phyloP scores from a whole-genome alignment of 2,329 filamentous ascomycete species.

The Xylariomycetidae sp. region DNA sequence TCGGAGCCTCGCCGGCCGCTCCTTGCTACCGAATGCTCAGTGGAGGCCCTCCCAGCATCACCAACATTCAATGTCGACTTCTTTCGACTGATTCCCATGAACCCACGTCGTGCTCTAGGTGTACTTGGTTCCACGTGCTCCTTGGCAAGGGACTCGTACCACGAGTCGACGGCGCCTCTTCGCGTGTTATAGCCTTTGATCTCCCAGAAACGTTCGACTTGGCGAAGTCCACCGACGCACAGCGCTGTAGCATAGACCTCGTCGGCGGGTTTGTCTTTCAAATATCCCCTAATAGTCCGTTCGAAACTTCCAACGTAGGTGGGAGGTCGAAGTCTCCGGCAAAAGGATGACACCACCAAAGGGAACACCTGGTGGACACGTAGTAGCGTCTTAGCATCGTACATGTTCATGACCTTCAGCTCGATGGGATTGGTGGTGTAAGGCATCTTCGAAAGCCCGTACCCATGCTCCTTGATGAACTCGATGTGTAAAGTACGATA shows the following conservation, averaged over 20 bases:
- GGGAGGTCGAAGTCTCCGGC: conserved; percentile 54
- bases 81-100: conserved; percentile 51
- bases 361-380: conserved; percentile 61
- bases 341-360: conserved; percentile 58
- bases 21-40: conserved; percentile 8
- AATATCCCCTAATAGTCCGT: conserved; percentile 55
- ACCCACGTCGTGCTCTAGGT: conserved; percentile 44
- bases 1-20: conserved; percentile 25
- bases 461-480: conserved; percentile 47
- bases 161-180: conserved; percentile 52
- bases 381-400: conserved; percentile 56
- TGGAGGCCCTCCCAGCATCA: conserved; percentile 20
- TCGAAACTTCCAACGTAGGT: conserved; percentile 60
- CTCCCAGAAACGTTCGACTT: conserved; percentile 60
- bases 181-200: conserved; percentile 59
- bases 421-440: conserved; percentile 61
- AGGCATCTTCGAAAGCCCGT: conserved; percentile 44
- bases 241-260: conserved; percentile 57
- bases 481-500: conserved; percentile 54
- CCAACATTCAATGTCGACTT: conserved; percentile 40
- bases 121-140: conserved; percentile 36
- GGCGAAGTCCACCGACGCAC: conserved; percentile 54
- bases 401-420: conserved; percentile 55
- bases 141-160: conserved; percentile 48
- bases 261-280: conserved; percentile 56